Base-by-base conservation (phyloP, 495 filamentous ascomycete genomes). In the Hyaloscypha finlandica region DNA sequence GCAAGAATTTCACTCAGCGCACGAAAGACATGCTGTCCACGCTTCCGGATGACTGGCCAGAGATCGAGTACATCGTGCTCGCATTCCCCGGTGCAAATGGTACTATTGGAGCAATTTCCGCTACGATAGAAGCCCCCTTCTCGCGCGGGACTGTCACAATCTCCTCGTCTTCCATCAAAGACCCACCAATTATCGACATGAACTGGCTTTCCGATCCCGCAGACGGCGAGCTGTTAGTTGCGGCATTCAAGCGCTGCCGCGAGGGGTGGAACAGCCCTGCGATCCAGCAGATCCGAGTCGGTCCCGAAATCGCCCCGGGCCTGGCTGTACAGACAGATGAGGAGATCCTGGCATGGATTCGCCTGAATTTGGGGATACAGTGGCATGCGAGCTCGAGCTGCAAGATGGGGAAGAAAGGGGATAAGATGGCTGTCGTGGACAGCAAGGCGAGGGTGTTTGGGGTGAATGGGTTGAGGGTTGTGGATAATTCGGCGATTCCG, bases 111-210 rank as follows among this genome's bases (percentile, higher is more conserved):
- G 35, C 45, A 31, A 31, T 19, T n/a, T 70, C 69, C 19, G 77
- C 77, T 25, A 79, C 76, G 0, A 74, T 89, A 1, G 64, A 80
- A 0, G 74, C 85, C 0, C 84, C 86, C 0, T 67, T 78, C 1
- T 86, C 84, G 0, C 78, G 85, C 0, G 87, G 88, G 37, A 86
- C 77, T 60, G 79, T 90, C 6, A 84, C 79, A 2, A 80, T 90
- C 62, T 64, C 69, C 4, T 82, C 77, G 0, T 63, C 77, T 11
- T 70, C 80, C 65, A 84, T 78, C 0, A 35, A 57, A 0, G 80
- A 81, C 59, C 70, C 73, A 0, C 88, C 88, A 0, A 61, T 84
- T 19, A 83, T 91, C 68, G 80, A 86, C 62, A 80, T 81, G 0
- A 80, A 80, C 64, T 89, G 80, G 79, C 78, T 91, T 1, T 77